These are phyloP conservation scores for Penicillium janthinellum DNA, from an alignment of 2,329 filamentous ascomycete genomes.

Conservation along the genomic window DNA sequence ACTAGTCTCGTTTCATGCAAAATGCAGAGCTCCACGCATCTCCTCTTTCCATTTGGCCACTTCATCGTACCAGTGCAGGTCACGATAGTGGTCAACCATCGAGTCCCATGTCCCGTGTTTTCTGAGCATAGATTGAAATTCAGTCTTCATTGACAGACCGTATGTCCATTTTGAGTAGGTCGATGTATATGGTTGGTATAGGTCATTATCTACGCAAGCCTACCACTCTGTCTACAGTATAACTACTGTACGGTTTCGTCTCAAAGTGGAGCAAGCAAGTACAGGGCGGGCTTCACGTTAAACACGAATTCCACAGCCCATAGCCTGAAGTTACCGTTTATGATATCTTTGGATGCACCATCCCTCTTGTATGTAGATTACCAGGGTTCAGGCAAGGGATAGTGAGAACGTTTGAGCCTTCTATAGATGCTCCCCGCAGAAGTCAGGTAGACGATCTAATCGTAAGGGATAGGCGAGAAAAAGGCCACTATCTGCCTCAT, in stretches of 20 bases:
- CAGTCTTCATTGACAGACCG: conserved; percentile 24
- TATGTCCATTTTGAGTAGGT: neutral
- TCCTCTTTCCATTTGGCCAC: neutral
- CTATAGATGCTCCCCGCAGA: conserved; percentile 8
- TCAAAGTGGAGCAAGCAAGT: conserved; percentile 6
- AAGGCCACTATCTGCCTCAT: neutral
- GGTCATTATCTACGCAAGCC: neutral
- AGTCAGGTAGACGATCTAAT: neutral
- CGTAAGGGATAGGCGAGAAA: neutral
- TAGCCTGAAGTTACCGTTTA: neutral
- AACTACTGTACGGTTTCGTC: neutral
- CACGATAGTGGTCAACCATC: conserved; percentile 6
- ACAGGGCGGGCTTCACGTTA: neutral
- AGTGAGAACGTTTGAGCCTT: conserved; percentile 9
- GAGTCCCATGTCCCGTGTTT: neutral
- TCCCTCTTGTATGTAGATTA: neutral
- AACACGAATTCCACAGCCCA: neutral
- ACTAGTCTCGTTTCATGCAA: conserved; percentile 7
- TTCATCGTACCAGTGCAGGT: neutral
- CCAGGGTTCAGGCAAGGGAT: neutral
- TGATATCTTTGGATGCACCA: neutral
- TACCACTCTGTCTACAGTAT: neutral
- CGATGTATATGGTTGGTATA: neutral
- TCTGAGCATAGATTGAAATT: conserved; percentile 26
- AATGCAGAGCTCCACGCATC: conserved; percentile 8